Conservation (phyloP, 495 filamentous ascomycete species). For the Neurospora terricola region DNA sequence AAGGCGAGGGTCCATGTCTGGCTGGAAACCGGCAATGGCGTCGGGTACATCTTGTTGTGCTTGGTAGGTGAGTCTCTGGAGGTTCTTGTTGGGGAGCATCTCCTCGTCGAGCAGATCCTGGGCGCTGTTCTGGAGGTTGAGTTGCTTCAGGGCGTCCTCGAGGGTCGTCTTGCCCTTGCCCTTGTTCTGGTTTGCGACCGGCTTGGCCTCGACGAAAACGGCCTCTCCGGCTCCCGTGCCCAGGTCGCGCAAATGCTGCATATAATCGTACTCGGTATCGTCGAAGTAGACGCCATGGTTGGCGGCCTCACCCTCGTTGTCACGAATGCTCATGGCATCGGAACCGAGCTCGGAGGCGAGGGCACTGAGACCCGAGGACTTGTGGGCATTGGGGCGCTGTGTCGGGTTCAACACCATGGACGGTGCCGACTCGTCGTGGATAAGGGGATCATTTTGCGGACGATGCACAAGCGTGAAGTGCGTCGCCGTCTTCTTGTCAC, state of each 20-base stretch:
- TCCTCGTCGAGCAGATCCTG: slow-evolving; percentile 56
- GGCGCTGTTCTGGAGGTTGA: slow-evolving; percentile 49
- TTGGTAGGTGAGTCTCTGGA: slow-evolving; percentile 70
- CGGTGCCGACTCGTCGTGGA: slow-evolving; percentile 74
- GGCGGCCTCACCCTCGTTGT: slow-evolving; percentile 93
- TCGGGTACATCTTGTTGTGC: slow-evolving; percentile 91
- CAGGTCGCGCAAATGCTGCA: slow-evolving; percentile 94
- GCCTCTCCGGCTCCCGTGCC: slow-evolving; percentile 49
- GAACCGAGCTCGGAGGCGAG: slow-evolving; percentile 68
- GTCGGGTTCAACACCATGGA: slow-evolving; percentile 66
- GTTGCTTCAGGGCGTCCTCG: slow-evolving; percentile 68
- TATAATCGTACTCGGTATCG: slow-evolving; percentile 94
- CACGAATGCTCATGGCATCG: slow-evolving; percentile 48
- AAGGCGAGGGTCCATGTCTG: slow-evolving; percentile 93
- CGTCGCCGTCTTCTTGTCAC: slow-evolving; percentile 87
- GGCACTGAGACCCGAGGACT: slow-evolving; percentile 54
- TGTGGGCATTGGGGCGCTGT: slow-evolving; percentile 27
- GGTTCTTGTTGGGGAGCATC: slow-evolving; percentile 59
- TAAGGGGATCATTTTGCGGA: slow-evolving; percentile 90
- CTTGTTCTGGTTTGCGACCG: slow-evolving; percentile 56
- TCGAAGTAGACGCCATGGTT: slow-evolving; percentile 80
- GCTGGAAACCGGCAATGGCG: slow-evolving; percentile 83
- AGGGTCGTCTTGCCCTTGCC: slow-evolving; percentile 53
- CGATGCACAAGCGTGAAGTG: slow-evolving; percentile 92
- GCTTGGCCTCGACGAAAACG: slow-evolving; percentile 67